These are phyloP conservation scores for Talaromyces sp. DNA, from an alignment of 2,329 filamentous ascomycete genomes.

Conservation along the genomic window DNA sequence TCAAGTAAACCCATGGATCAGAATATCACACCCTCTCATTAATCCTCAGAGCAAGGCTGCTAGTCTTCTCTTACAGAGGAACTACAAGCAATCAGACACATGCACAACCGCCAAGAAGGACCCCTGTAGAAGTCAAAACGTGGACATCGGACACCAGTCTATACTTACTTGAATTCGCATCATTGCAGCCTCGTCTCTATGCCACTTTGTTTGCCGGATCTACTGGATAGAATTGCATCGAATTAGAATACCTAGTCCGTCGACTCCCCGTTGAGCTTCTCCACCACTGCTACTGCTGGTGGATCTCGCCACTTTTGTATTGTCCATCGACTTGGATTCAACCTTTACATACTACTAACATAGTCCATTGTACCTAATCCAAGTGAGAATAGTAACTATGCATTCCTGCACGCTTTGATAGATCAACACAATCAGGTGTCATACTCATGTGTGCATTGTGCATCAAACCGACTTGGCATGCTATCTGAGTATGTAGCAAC, in stretches of 20 bases:
- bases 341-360: background rate
- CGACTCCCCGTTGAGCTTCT: background rate
- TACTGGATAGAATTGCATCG: background rate
- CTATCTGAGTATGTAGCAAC: background rate
- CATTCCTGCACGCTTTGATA: background rate
- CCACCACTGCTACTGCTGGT: background rate
- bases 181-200: background rate
- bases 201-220: background rate
- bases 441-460: background rate
- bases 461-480: background rate
- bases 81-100: background rate
- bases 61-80: background rate
- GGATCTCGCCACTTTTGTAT: background rate
- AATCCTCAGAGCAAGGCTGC: too few species aligned
- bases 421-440: background rate
- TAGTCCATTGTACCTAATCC: background rate
- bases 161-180: background rate
- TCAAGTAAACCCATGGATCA: background rate
- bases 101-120: background rate
- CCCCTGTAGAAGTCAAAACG: background rate
- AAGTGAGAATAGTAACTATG: background rate
- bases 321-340: background rate
- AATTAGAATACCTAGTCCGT: background rate
- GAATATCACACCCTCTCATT: too few species aligned
- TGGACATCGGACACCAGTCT: background rate